phyloP scores from a whole-genome alignment of 257 asterid genomes.

The Scutellaria barbata region DNA sequence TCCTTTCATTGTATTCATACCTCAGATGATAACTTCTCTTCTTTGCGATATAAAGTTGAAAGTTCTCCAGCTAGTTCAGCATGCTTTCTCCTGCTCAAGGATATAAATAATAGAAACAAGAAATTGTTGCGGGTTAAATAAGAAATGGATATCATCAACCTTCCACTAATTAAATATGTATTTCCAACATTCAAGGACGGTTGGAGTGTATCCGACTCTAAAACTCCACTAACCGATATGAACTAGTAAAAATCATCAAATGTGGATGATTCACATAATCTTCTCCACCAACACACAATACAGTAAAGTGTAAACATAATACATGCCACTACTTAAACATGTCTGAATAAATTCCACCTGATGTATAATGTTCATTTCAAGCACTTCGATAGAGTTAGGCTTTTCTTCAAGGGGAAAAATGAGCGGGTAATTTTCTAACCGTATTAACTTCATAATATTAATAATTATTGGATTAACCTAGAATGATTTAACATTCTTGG shows the following conservation, averaged over 20 bases:
- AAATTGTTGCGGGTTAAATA: conserved; percentile 6
- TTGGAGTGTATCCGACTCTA: conserved; percentile 3
- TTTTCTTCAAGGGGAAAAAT: conserved; percentile 23
- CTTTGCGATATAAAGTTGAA: conserved; percentile 78
- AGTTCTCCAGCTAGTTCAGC: conserved; percentile 95
- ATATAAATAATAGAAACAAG: conserved; percentile 25
- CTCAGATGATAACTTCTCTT: conserved; percentile 90
- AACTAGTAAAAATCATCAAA: conserved; percentile 6
- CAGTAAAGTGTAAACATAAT: conserved; percentile 12
- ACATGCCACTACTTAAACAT: conserved; percentile 3
- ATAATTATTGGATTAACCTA: background rate
- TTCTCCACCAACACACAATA: conserved; percentile 1
- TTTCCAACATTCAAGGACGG: conserved; percentile 28
- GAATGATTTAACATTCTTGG: background rate
- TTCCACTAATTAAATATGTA: conserved; percentile 18
- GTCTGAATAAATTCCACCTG: background rate
- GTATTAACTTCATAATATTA: conserved; percentile 2
- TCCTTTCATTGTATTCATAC: conserved; percentile 49
- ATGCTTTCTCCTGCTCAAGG: conserved; percentile 87
- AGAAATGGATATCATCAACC: conserved; percentile 22
- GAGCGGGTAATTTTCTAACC: background rate
- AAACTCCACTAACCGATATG: conserved; percentile 2
- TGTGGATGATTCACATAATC: conserved; percentile 1
- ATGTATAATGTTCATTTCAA: conserved; percentile 3
- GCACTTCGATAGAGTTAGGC: conserved; percentile 3